Evolutionary conservation across 192 early-diverging fungal species (phyloP), one percentile per base, ranked within the genome.

Genomic region (Obelidium mucronatum): DNA sequence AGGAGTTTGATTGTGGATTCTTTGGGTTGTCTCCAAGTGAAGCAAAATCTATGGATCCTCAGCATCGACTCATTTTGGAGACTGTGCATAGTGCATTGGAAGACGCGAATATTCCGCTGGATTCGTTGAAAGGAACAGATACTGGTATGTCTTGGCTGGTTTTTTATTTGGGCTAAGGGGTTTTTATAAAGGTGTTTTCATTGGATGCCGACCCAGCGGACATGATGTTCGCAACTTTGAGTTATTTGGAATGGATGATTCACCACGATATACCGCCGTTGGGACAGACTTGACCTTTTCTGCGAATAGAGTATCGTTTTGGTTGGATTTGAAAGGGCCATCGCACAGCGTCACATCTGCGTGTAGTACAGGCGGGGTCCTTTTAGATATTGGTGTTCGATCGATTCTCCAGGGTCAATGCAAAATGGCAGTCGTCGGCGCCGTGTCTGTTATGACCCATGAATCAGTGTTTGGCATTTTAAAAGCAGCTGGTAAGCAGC

Each of bases 1-100:
- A 67, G 42, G 35, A 26, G 53, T 67, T 67, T 30, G 66, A 67
- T 37, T 24, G 66, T 1, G 26, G 37, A n/a, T 26, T 67, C n/a
- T 67, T 67, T 67, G 66, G 44, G 17, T 26, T 67, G 17, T 67
- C 66, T 2, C 66, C 66, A 37, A 24, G 15, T 40, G 66, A 67
- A 36, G 66, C 66, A 36, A 67, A 67, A 30, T 24, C 28, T 17
- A 67, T 67, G 66, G 66, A 67, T 58, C 66, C 66, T n/a, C 66
- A 67, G 53, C 66, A 67, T 19, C 1, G 66, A 56, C 22, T 67
- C 44, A 26, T 67, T 19, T 37, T 67, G 0, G 66, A 67, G 31
- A 67, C 66, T 31, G 66, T 31, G 1, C 42, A 37, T 13, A 53
- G 28, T 67, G 66, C 66, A 51, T 67, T 67, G 66, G 66, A 67